Base-by-base conservation (phyloP, 805 yeast genomes). In the Saitoella complicata region DNA sequence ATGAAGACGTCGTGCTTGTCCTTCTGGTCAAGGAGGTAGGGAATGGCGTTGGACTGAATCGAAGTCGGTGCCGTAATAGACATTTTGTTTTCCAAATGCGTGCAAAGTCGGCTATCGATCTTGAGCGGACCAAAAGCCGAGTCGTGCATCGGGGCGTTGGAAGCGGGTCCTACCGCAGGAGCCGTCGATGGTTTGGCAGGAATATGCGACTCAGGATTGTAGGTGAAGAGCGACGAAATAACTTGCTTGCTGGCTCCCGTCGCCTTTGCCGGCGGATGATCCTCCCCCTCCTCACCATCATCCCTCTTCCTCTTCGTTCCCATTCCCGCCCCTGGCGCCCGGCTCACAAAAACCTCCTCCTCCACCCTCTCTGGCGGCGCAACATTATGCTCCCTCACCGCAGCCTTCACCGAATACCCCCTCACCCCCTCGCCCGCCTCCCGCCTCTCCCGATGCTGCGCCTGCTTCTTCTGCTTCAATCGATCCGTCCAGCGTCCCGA, bases 221-320 rank as follows among this genome's bases (percentile, higher is more conserved):
- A 73, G 0, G 87, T 72, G 67, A 88, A 88, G 43, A 88, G 64
- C 1, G 96, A 88, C 0, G 96, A 83, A 2, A 88, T 45, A 31
- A 53, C 37, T 21, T 21, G 21, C 21, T 21, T 21, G 21, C 21
- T 21, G 21, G 21, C 21, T 21, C 21, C 21, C 21, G 21, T 21
- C 21, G 21, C 4, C 21, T 21, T 21, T 4, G 21, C 21, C 4
- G 21, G 21, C 21, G 21, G 4, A 21, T 21, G 21, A 2, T 21
- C 21, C 21, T 21, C 21, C 21, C 21, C 21, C 21, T 21, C 21
- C 21, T 21, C 21, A 2, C 4, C 21, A 21, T 21, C 21, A 21
- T 21, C 21, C 21, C 21, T 21, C 21, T 21, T 21, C 21, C 21
- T 21, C 21, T 21, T 21, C 4, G 21, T 21, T 21, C 21, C 21